phyloP scores from a whole-genome alignment of 2,329 filamentous ascomycete genomes.

The Colletotrichum lupini region DNA sequence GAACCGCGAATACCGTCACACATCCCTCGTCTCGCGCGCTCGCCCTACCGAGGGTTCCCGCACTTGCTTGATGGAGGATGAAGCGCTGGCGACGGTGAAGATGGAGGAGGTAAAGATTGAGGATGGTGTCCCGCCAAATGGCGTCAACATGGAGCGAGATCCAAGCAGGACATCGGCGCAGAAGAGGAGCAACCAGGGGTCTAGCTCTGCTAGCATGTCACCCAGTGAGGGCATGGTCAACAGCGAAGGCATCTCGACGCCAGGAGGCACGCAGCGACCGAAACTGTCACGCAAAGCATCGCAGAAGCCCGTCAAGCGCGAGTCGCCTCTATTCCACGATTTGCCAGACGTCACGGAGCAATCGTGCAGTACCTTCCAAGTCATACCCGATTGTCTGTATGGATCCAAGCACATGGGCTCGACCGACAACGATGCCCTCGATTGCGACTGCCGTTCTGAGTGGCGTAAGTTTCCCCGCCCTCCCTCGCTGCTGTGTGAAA shows the following conservation, averaged over 20 bases:
- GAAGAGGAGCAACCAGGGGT: constrained; percentile 51
- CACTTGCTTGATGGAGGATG: constrained; percentile 51
- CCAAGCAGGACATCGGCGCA: constrained; percentile 47
- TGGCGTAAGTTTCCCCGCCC: constrained; percentile 77
- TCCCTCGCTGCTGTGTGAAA: constrained; percentile 30
- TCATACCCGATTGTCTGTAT: constrained; percentile 89
- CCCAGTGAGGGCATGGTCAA: constrained; percentile 58
- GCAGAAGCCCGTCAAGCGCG: constrained; percentile 60
- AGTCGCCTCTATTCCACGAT: constrained; percentile 76
- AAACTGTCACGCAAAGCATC: constrained; percentile 55
- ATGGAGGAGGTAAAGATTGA: constrained; percentile 59
- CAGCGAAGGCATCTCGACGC: constrained; percentile 59
- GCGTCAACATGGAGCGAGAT: constrained; percentile 53
- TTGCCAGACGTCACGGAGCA: constrained; percentile 83
- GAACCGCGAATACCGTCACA: constrained; percentile 8
- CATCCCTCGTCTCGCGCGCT: constrained; percentile 20
- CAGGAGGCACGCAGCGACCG: constrained; percentile 66
- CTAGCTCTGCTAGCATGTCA: constrained; percentile 55
- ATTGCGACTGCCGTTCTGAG: constrained; percentile 95
- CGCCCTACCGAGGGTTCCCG: constrained; percentile 22
- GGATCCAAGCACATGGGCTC: constrained; percentile 91
- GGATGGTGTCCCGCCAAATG: constrained; percentile 48
- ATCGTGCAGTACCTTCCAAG: constrained; percentile 79
- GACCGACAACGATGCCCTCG: constrained; percentile 89
- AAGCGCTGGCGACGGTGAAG: constrained; percentile 51